These are phyloP conservation scores for Scheffersomyces spartinae DNA, from an alignment of 805 yeast species.

Conservation along the genomic window DNA sequence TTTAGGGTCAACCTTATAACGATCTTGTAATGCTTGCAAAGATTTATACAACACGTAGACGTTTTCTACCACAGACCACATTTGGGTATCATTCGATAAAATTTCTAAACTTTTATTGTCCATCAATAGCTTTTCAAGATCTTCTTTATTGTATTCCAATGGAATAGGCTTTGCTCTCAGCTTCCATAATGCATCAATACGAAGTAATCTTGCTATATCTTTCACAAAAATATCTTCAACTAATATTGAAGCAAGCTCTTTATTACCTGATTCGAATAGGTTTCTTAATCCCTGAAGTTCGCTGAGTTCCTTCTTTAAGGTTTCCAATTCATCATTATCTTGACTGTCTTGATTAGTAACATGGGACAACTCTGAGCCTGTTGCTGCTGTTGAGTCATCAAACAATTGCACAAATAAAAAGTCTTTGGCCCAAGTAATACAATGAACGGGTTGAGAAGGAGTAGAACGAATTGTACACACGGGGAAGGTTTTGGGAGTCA, in stretches of 20 bases:
- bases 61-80: slow-evolving; percentile 58
- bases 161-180: slow-evolving; percentile 60
- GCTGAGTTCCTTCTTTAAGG: slow-evolving; percentile 53
- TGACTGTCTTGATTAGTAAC: slow-evolving; percentile 42
- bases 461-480: slow-evolving; percentile 96
- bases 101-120: slow-evolving; percentile 11
- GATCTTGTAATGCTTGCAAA: slow-evolving; percentile 34
- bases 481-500: slow-evolving; percentile 82
- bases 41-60: slow-evolving; percentile 45
- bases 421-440: slow-evolving; percentile 95
- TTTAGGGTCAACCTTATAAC: slow-evolving; percentile 29
- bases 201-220: slow-evolving; percentile 70
- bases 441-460: slow-evolving; percentile 92
- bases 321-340: slow-evolving; percentile 52
- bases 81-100: slow-evolving; percentile 24
- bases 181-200: slow-evolving; percentile 71
- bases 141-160: slow-evolving; percentile 22
- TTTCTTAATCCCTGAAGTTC: slow-evolving; percentile 37
- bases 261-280: slow-evolving; percentile 9
- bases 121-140: slow-evolving; percentile 9
- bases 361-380: slow-evolving; percentile 13
- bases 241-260: slow-evolving; percentile 32
- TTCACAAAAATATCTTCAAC: slow-evolving; percentile 48
- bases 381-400: slow-evolving; percentile 29
- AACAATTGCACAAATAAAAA: slow-evolving; percentile 77